Percentiles rank a stretch among this genome's conserved stretches.
These are phyloP conservation scores for Solanum rostratum DNA, from an alignment of 257 asterid genomes.

Conservation along the genomic window DNA sequence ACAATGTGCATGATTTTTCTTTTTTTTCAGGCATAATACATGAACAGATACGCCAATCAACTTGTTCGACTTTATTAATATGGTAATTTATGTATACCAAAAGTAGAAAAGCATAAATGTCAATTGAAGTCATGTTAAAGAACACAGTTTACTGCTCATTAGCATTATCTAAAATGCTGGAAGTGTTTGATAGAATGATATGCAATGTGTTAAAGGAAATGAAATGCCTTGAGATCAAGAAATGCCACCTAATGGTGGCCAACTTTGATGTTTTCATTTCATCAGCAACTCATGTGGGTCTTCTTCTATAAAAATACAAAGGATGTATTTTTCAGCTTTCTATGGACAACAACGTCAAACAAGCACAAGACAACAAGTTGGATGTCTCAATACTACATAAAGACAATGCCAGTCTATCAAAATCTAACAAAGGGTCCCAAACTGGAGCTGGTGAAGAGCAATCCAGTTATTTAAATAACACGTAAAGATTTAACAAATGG, in stretches of 20 bases:
- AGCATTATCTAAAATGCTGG: not conserved
- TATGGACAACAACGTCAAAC: not conserved
- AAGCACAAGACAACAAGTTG: not conserved
- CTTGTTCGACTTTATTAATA: not conserved
- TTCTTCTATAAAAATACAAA: not conserved
- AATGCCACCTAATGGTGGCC: not conserved
- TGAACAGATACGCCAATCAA: not conserved
- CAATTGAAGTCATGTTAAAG: not conserved
- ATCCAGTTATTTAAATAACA: slow-evolving; percentile 27
- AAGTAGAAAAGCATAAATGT: not conserved
- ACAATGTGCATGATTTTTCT: not conserved
- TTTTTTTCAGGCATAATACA: too few species aligned
- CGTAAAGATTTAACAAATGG: not conserved
- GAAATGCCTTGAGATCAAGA: not conserved
- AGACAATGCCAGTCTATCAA: not conserved
- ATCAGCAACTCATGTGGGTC: not conserved
- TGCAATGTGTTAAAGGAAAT: not conserved
- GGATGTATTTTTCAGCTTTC: not conserved
- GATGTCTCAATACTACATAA: not conserved
- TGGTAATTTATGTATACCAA: not conserved
- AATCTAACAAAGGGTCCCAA: not conserved
- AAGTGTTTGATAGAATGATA: not conserved
- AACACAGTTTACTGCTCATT: not conserved
- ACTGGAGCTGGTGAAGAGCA: slow-evolving; percentile 24
- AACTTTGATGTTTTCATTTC: not conserved